These are phyloP conservation scores for Cladobotryum protrusum DNA, from an alignment of 2,329 filamentous ascomycete genomes.

Conservation along the genomic window DNA sequence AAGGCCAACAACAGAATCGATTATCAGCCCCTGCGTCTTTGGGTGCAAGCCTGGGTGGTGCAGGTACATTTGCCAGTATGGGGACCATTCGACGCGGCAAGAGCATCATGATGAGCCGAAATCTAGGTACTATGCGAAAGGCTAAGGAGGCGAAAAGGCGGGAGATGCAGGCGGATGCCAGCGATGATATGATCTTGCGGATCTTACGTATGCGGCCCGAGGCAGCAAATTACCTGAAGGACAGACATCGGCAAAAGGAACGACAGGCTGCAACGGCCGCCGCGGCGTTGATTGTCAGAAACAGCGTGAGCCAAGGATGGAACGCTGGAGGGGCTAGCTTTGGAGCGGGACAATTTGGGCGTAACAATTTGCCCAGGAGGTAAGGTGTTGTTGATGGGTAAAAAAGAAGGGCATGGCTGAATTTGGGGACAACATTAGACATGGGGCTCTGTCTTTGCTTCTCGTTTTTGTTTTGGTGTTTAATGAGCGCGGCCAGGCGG, in stretches of 20 bases:
- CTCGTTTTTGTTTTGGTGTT: slow-evolving; percentile 10
- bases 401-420: neutral
- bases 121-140: slow-evolving; percentile 91
- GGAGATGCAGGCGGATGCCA: slow-evolving; percentile 92
- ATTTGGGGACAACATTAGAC: neutral
- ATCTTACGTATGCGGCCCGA: slow-evolving; percentile 94
- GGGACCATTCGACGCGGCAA: slow-evolving; percentile 60
- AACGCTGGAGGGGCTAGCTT: slow-evolving; percentile 32
- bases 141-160: slow-evolving; percentile 94
- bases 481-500: slow-evolving; percentile 6
- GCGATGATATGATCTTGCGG: slow-evolving; percentile 94
- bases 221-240: slow-evolving; percentile 78
- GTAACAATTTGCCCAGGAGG: slow-evolving; percentile 42
- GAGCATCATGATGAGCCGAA: slow-evolving; percentile 90
- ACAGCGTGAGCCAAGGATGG: slow-evolving; percentile 66
- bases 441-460: slow-evolving; percentile 11
- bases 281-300: slow-evolving; percentile 88
- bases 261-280: slow-evolving; percentile 82
- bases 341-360: slow-evolving; percentile 35
- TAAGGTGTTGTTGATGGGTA: slow-evolving; percentile 21
- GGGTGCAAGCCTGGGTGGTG: slow-evolving; percentile 29
- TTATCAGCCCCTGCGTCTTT: slow-evolving; percentile 58
- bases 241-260: slow-evolving; percentile 90
- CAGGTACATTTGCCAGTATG: slow-evolving; percentile 55
- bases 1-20: slow-evolving; percentile 50